Evolutionary conservation across 257 asterid species (phyloP), one percentile per base, ranked within the genome.

Genomic region (Solanum dulcamara): DNA sequence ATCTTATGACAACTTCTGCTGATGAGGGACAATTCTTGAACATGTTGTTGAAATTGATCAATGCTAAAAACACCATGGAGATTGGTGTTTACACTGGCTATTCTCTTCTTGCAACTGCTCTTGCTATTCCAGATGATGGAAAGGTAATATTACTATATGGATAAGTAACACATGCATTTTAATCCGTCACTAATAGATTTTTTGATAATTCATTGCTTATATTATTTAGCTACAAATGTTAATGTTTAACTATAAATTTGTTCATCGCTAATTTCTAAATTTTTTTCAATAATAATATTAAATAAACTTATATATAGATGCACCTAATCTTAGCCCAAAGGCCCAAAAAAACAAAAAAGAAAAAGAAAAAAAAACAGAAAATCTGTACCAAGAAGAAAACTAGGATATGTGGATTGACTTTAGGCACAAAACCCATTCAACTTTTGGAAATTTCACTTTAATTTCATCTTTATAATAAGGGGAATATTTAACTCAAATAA

Each of bases 81-180:
- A 95, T 95, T 55, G 98, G 98, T 9, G 98, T 95, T 64, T 95
- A 93, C 88, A 95, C 98, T 2, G 98, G 98, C n/a, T 94, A 94
- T 86, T 95, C 98, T 20, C 97, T 95, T 3, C 86, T 95, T 22
- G 97, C 98, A 17, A 95, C 98, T 0, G 98, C 98, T 50, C 98
- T 95, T 57, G 97, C 98, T 13, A 92, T 95, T 74, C 98, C 98
- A 0, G 83, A 93, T 2, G 97, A 95, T 77, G 98, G 98, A 46
- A 93, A 93, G 98, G 98, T 92, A 81, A 24, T 30, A 22, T 14
- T 7, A 38, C 14, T 7, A 42, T 26, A 48, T 44, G 64, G 8
- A 13, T 13, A 71, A 35, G 5, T 35, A 70, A n/a, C 67, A 0
- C n/a, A 18, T 6, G 60, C 60, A 51, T 17, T 51, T 51, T 51